Conservation (phyloP, 257 asterid species). For the Salvia hispanica region DNA sequence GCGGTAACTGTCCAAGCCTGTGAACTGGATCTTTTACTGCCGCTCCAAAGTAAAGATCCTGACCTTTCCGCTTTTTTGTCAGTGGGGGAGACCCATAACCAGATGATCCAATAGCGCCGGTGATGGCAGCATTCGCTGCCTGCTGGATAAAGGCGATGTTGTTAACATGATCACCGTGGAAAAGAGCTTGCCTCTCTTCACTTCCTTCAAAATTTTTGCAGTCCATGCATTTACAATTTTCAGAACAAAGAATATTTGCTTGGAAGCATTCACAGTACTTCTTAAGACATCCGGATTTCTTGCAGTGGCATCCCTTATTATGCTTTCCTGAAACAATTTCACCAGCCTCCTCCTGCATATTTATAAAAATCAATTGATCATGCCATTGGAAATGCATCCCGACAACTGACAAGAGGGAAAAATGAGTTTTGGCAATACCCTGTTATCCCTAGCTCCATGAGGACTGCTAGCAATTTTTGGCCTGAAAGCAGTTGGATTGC, state of each 20-base stretch:
- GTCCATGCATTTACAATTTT: slow-evolving; percentile 89
- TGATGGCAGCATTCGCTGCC: slow-evolving; percentile 95
- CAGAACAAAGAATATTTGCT: slow-evolving; percentile 93
- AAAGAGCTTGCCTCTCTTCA: slow-evolving; percentile 87
- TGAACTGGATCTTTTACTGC: slow-evolving; percentile 49
- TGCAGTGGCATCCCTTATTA: slow-evolving; percentile 94
- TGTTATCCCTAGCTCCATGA: slow-evolving; percentile 73
- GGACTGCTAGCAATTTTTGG: slow-evolving; percentile 96
- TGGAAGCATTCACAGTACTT: slow-evolving; percentile 96
- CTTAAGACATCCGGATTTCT: slow-evolving; percentile 95
- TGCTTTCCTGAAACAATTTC: slow-evolving; percentile 68
- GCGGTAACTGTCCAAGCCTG: slow-evolving; percentile 63
- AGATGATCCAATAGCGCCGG: slow-evolving; percentile 89
- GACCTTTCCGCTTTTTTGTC: slow-evolving; percentile 73
- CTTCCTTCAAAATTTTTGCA: slow-evolving; percentile 95
- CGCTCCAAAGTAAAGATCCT: slow-evolving; percentile 63
- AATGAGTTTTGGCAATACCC: slow-evolving; percentile 51
- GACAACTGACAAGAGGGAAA: background rate
- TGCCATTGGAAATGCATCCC: slow-evolving; percentile 15
- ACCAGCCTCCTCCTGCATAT: slow-evolving; percentile 64
- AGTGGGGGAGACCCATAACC: slow-evolving; percentile 86
- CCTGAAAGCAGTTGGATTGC: slow-evolving; percentile 94
- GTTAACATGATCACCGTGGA: slow-evolving; percentile 77
- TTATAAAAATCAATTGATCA: slow-evolving; percentile 16
- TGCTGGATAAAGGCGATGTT: slow-evolving; percentile 72